Evolutionary conservation across 371 early-diverging fungal genomes (phyloP), one percentile per base, ranked within the genome.

Genomic region (Conidiobolus incongruus): DNA sequence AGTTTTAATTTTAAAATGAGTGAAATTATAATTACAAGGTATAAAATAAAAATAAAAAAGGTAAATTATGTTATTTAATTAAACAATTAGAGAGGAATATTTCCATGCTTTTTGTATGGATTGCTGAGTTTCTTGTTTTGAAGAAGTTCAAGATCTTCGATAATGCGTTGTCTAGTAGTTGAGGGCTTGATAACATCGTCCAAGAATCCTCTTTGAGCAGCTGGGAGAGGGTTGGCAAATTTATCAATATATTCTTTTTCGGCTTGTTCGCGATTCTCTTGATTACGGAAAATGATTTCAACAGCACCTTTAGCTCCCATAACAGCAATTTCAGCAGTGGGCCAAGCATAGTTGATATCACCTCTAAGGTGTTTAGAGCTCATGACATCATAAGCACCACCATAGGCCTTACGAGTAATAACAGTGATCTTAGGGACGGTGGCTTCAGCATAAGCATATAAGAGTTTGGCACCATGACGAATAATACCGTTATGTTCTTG

Each of bases 321-420:
- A 38, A 95, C 95, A 22, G 95, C 95, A 58, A 95, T 88, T 56
- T 95, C 95, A 21, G 81, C 91, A 17, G 87, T 80, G 13, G 95
- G 95, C 93, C 93, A 95, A 4, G 91, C 82, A 52, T 85, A 77
- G 65, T 90, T 91, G 36, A 58, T 63, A 52, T 95, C 95, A 35
- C 92, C 93, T 16, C 88, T 67, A 48, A 95, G 60, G 65, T 93
- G 92, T 63, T 95, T 93, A 16, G 85, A 84, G 48, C 78, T 77
- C 95, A 95, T 95, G 35, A 95, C 95, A 61, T 90, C 90, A 59
- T 95, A 92, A 1, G 95, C 95, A 29, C 95, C 95, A 46, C 95
- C 95, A 52, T 95, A 95, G 1, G 93, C 93, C 60, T 95, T 95
- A 13, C 93, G 67, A 12, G 88, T 87, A 45, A 92, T 92, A 19